These are phyloP conservation scores for Cicer pinnatifidum DNA, from an alignment of 306 rosid genomes.

Conservation along the genomic window DNA sequence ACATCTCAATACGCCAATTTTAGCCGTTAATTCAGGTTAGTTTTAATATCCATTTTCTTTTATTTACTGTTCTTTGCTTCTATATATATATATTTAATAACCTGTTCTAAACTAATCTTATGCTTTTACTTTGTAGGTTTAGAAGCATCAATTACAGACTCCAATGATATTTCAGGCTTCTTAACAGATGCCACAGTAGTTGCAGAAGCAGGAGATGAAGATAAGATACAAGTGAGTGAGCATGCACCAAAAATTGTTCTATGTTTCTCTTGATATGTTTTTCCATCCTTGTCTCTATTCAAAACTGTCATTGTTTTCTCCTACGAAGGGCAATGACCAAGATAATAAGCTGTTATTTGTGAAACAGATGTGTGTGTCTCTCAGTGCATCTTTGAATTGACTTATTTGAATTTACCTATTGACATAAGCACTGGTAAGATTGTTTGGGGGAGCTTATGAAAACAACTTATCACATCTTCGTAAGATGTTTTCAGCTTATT, in stretches of 20 bases:
- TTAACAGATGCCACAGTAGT: conserved; percentile 59
- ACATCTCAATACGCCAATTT: conserved; percentile 31
- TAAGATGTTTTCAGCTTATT: too few species aligned
- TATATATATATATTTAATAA: background rate
- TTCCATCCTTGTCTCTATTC: too few species aligned
- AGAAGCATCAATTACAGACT: conserved; percentile 71
- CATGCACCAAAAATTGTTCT: conserved; percentile 31
- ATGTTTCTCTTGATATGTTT: background rate
- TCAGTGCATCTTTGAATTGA: too few species aligned
- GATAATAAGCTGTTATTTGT: background rate
- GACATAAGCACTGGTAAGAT: too few species aligned
- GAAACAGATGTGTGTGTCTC: background rate
- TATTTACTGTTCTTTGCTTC: conserved; percentile 8
- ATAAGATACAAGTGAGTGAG: conserved; percentile 65
- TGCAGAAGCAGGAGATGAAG: conserved; percentile 63
- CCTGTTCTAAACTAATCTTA: conserved; percentile 1
- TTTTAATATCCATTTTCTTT: background rate
- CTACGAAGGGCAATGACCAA: background rate
- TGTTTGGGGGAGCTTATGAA: too few species aligned
- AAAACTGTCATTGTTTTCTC: background rate
- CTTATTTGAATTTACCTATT: too few species aligned
- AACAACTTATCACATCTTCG: too few species aligned
- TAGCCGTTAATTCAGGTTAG: conserved; percentile 49
- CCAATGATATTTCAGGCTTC: conserved; percentile 45
- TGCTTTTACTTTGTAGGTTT: conserved; percentile 58